Percentiles rank a stretch among this genome's conserved stretches.
Conservation (phyloP, 306 rosid species). For the Lathyrus oleraceus region DNA sequence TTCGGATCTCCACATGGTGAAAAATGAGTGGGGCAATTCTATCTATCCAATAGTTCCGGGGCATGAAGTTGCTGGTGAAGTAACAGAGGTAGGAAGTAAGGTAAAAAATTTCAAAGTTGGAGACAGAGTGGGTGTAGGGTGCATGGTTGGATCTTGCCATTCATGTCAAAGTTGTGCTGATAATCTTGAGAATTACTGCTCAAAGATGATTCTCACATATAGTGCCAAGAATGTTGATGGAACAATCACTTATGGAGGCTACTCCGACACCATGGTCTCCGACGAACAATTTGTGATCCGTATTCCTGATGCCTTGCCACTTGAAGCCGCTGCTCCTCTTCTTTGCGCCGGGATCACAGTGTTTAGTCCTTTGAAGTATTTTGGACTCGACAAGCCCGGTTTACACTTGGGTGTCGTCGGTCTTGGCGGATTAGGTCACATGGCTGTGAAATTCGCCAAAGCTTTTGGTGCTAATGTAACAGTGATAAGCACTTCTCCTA, state of each 20-base stretch:
- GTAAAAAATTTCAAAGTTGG: constrained; percentile 59
- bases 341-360: constrained; percentile 72
- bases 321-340: constrained; percentile 61
- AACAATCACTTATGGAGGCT: constrained; percentile 62
- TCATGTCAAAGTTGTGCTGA: constrained; percentile 49
- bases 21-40: constrained; percentile 51
- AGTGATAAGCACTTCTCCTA: constrained; percentile 58
- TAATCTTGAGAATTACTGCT: constrained; percentile 56
- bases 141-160: constrained; percentile 52
- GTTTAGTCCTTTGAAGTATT: constrained; percentile 56
- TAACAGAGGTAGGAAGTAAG: constrained; percentile 63
- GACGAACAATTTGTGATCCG: constrained; percentile 45
- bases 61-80: constrained; percentile 64
- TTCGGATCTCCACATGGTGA: constrained; percentile 52
- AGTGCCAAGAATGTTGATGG: constrained; percentile 40
- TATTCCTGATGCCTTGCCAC: constrained; percentile 47
- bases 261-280: constrained; percentile 51
- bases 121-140: constrained; percentile 63
- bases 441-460: constrained; percentile 65
- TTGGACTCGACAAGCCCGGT: constrained; percentile 54
- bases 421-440: constrained; percentile 63
- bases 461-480: constrained; percentile 59
- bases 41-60: constrained; percentile 58
- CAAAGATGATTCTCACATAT: constrained; percentile 42
- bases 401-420: constrained; percentile 57